These are phyloP conservation scores for Umbelopsis sp. DNA, from an alignment of 371 early-diverging fungal genomes.

Conservation along the genomic window DNA sequence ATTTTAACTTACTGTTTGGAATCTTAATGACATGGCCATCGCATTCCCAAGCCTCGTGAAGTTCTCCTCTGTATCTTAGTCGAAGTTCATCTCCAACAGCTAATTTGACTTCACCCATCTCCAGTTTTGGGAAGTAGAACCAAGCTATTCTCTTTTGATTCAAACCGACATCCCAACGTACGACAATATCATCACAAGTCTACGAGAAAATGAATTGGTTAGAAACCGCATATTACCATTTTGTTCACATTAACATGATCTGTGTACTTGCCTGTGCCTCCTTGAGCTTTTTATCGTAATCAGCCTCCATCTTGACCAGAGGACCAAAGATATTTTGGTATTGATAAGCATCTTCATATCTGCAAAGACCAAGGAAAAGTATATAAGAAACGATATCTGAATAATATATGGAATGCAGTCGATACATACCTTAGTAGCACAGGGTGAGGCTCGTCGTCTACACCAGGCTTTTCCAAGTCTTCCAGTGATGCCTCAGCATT, in stretches of 20 bases:
- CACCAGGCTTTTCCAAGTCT: constrained; percentile 83
- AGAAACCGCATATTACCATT: not conserved
- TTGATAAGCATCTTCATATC: constrained; percentile 96
- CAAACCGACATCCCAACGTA: constrained; percentile 97
- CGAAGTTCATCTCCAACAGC: constrained; percentile 97
- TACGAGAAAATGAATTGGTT: constrained; percentile 22
- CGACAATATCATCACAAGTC: constrained; percentile 93
- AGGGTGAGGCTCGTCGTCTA: constrained; percentile 86
- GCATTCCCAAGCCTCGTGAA: constrained; percentile 86
- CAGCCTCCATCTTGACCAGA: constrained; percentile 95
- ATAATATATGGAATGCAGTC: not conserved
- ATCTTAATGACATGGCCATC: constrained; percentile 94
- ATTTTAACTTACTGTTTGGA: constrained; percentile 74
- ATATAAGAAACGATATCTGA: too few species aligned
- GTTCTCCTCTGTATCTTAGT: constrained; percentile 86
- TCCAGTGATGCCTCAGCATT: constrained; percentile 77
- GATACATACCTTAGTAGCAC: constrained; percentile 69
- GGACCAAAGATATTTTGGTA: constrained; percentile 97
- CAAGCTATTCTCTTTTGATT: constrained; percentile 93
- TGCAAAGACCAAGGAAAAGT: constrained; percentile 16
- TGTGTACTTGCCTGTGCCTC: constrained; percentile 76
- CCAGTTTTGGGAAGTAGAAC: constrained; percentile 91
- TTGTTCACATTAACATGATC: not conserved
- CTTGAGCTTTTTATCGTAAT: constrained; percentile 93
- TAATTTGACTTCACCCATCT: constrained; percentile 91